Evolutionary conservation across 2,329 filamentous ascomycete genomes (phyloP).

Genomic region (Arthrobotrys megalospora): DNA sequence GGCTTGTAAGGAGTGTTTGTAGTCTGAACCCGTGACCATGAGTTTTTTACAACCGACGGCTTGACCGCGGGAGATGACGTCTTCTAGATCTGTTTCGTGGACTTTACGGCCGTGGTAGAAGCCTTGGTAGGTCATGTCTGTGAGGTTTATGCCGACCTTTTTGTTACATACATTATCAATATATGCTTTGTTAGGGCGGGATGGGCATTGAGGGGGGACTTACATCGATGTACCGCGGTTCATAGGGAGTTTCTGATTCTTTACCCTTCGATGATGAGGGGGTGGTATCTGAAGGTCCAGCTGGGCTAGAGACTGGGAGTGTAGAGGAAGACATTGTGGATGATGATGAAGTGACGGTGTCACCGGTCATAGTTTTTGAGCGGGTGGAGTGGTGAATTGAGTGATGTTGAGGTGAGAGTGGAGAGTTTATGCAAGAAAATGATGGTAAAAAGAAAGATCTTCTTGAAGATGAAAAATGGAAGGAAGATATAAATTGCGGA

Average conservation of each 20-base stretch:
- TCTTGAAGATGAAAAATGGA: conserved; percentile 4
- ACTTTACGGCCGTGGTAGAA: conserved; percentile 81
- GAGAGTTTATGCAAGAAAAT: not conserved
- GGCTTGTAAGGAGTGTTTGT: conserved; percentile 82
- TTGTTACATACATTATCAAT: not conserved
- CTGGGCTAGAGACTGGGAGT: conserved; percentile 26
- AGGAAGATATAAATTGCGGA: not conserved
- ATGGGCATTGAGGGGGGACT: not conserved
- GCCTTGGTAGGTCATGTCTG: conserved; percentile 90
- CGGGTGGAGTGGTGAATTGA: not conserved
- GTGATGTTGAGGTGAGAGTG: not conserved
- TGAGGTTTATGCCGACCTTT: conserved; percentile 89
- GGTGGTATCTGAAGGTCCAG: not conserved
- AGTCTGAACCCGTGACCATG: conserved; percentile 92
- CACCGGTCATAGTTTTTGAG: conserved; percentile 3
- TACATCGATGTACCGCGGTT: conserved; percentile 60
- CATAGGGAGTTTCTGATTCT: conserved; percentile 33
- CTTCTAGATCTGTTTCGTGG: conserved; percentile 81
- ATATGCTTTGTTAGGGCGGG: not conserved
- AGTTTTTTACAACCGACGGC: conserved; percentile 88
- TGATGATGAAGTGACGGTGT: not conserved
- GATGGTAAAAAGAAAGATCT: not conserved
- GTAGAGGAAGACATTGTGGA: conserved; percentile 44
- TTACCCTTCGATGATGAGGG: not conserved
- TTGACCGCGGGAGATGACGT: conserved; percentile 82